Conservation (phyloP, 345 rosid species). For the Iberis pinnata region DNA sequence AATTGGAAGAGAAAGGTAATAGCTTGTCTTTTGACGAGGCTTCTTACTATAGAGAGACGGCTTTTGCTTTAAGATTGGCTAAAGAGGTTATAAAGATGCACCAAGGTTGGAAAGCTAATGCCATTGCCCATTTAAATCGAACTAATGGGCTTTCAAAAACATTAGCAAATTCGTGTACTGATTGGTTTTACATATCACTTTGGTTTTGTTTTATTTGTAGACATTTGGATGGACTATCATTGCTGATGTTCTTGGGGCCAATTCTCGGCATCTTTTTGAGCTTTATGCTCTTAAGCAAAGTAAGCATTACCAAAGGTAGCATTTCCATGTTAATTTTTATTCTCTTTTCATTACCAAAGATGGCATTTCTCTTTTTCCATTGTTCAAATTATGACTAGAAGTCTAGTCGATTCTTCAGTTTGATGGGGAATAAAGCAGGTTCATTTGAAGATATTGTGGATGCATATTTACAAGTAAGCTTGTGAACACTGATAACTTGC, state of each 20-base stretch:
- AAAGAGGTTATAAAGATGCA: conserved; percentile 66
- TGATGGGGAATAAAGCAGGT: conserved; percentile 55
- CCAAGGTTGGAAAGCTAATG: conserved; percentile 73
- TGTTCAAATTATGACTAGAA: conserved; percentile 6
- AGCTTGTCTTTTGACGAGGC: conserved; percentile 66
- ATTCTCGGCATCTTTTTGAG: conserved; percentile 88
- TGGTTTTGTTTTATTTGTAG: conserved; percentile 39
- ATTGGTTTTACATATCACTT: conserved; percentile 52
- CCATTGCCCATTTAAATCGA: conserved; percentile 67
- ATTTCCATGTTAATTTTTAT: conserved; percentile 2
- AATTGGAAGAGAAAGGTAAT: conserved; percentile 43
- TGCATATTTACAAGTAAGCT: conserved; percentile 72
- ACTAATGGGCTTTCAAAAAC: conserved; percentile 73
- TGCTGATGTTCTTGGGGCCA: conserved; percentile 84
- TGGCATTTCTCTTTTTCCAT: too few relatives aligned
- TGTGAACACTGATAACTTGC: conserved; percentile 12
- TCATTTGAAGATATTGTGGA: conserved; percentile 83
- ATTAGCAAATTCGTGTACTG: conserved; percentile 71
- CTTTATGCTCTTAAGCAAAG: conserved; percentile 86
- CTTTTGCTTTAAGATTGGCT: conserved; percentile 73
- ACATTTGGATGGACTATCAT: conserved; percentile 83
- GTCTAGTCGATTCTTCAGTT: conserved; percentile 38
- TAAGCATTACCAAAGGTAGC: conserved; percentile 67
- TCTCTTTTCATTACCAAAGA: neutral
- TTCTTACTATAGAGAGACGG: conserved; percentile 61